A percentile compares a stretch with the other conserved stretches of the same genome.
Conservation (phyloP, 176 grass and related monocot species). For the Rhipidocladum racemiflorum region DNA sequence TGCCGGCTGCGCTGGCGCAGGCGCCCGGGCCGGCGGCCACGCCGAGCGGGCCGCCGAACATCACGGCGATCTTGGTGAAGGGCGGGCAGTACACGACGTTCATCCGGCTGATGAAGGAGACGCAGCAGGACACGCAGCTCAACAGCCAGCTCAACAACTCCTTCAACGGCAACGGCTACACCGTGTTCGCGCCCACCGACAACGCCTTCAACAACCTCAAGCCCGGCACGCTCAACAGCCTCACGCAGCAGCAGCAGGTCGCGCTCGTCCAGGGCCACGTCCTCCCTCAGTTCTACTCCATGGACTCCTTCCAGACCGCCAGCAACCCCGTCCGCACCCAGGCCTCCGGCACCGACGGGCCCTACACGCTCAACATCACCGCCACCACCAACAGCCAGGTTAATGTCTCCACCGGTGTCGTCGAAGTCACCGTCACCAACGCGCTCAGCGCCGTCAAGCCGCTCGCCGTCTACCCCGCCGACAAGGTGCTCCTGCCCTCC, state of each 20-base stretch:
- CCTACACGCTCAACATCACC: conserved; percentile 69
- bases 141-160: conserved; percentile 86
- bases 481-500: conserved; percentile 64
- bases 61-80: conserved; percentile 69
- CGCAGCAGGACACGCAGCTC: conserved; percentile 69
- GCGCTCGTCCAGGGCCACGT: conserved; percentile 81
- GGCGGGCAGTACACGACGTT: conserved; percentile 71
- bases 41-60: conserved; percentile 42
- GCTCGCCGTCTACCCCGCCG: conserved; percentile 68
- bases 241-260: conserved; percentile 75
- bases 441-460: conserved; percentile 40
- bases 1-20: background rate
- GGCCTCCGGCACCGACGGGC: conserved; percentile 57
- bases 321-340: conserved; percentile 94
- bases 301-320: conserved; percentile 60
- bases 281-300: conserved; percentile 61
- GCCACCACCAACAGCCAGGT: conserved; percentile 42
- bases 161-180: conserved; percentile 60
- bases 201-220: conserved; percentile 89
- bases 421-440: conserved; percentile 44
- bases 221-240: conserved; percentile 72
- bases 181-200: conserved; percentile 87
- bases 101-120: conserved; percentile 68
- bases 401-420: conserved; percentile 75
- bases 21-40: background rate